Conservation (phyloP, 345 rosid genomes). For the Gossypium ekmanianum region DNA sequence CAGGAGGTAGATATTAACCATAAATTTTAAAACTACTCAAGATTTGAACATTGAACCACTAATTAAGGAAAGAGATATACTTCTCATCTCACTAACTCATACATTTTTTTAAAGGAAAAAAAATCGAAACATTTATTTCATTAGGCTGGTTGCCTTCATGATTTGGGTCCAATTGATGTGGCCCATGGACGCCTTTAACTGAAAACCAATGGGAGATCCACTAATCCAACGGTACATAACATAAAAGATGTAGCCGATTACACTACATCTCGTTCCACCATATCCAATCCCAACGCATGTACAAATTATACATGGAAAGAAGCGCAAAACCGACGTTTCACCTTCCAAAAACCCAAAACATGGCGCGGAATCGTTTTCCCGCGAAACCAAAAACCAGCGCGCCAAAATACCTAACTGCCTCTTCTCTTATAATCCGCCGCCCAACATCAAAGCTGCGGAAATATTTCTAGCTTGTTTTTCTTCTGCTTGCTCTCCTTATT, state of each 20-base stretch:
- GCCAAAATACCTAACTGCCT: neutral
- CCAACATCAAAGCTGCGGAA: neutral
- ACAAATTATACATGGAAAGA: neutral
- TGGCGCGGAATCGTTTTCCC: constrained; percentile 15
- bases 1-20: too few species aligned
- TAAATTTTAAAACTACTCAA: too few species aligned
- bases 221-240: neutral
- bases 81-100: too few species aligned
- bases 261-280: neutral
- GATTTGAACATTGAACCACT: rapidly evolving
- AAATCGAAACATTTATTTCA: too few species aligned
- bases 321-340: neutral
- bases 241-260: neutral
- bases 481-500: neutral
- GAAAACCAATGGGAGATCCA: too few species aligned
- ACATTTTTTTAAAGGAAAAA: too few species aligned
- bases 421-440: neutral
- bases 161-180: too few species aligned
- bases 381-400: constrained; percentile 13
- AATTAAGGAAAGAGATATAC: too few species aligned
- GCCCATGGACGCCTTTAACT: too few species aligned
- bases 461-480: neutral
- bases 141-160: too few species aligned
- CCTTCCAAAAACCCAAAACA: neutral
- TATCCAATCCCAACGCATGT: neutral